Percentiles rank a stretch among this genome's conserved stretches.
These are phyloP conservation scores for Verruconis gallopava DNA, from an alignment of 2,329 filamentous ascomycete species.

Conservation along the genomic window DNA sequence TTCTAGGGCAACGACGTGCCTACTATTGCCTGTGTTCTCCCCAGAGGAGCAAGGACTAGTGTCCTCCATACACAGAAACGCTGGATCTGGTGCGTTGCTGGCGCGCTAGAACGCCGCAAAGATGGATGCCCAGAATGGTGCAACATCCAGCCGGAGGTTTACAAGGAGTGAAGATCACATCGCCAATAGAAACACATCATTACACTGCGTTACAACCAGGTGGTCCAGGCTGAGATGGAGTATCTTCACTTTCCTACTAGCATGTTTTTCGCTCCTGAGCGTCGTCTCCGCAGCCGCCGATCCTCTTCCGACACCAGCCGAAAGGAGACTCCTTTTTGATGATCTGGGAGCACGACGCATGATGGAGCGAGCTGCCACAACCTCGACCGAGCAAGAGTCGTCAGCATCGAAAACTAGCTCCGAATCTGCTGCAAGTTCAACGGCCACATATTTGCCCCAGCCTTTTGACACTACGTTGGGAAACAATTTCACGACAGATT, in stretches of 20 bases:
- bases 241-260: background rate
- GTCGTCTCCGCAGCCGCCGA: background rate
- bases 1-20: too few relatives aligned
- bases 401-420: background rate
- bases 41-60: too few relatives aligned
- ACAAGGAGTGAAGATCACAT: too few relatives aligned
- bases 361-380: conserved; percentile 2
- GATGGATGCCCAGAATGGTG: too few relatives aligned
- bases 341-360: background rate
- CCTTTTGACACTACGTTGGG: conserved; percentile 37
- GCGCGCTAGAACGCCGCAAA: too few relatives aligned
- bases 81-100: too few relatives aligned
- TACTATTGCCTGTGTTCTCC: too few relatives aligned
- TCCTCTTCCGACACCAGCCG: background rate
- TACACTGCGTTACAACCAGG: too few relatives aligned
- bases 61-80: too few relatives aligned
- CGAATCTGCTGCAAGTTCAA: background rate
- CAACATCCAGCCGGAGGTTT: too few relatives aligned
- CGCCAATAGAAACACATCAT: too few relatives aligned
- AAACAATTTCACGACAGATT: conserved; percentile 37
- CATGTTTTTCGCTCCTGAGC: background rate
- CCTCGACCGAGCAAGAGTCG: background rate
- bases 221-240: background rate
- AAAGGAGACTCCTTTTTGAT: background rate
- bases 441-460: conserved; percentile 20